Evolutionary conservation across 2,329 filamentous ascomycete species (phyloP).

Genomic region (Fusarium nanum): DNA sequence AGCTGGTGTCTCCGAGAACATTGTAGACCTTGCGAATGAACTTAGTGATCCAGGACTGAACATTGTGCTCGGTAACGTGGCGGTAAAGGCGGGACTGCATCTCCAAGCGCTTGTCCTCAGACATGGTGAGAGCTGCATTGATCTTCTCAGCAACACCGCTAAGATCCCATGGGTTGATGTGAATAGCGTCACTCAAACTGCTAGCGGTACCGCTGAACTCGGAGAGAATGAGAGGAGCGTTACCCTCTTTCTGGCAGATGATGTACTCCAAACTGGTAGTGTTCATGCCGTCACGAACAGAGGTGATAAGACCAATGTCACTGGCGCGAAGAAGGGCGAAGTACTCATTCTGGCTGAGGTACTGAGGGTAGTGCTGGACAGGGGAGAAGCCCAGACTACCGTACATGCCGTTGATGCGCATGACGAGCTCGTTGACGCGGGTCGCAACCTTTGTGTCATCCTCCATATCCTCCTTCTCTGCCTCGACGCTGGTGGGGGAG

Average conservation of each 20-base stretch:
- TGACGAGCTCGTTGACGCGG: constrained; percentile 90
- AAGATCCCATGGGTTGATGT: constrained; percentile 97
- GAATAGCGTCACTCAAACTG: constrained; percentile 85
- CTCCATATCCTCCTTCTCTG: constrained; percentile 75
- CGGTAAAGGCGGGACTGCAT: constrained; percentile 82
- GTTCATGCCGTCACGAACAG: constrained; percentile 97
- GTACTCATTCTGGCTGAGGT: constrained; percentile 89
- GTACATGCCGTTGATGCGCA: constrained; percentile 90
- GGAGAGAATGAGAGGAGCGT: constrained; percentile 91
- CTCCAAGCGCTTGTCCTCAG: constrained; percentile 69
- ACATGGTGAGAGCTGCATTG: constrained; percentile 83
- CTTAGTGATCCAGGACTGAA: constrained; percentile 85
- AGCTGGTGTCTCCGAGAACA: constrained; percentile 81
- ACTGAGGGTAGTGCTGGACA: constrained; percentile 94
- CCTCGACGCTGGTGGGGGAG: constrained; percentile 83
- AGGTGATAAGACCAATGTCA: constrained; percentile 94
- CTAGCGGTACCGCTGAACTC: constrained; percentile 96
- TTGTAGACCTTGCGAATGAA: constrained; percentile 83
- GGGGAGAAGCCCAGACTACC: constrained; percentile 90
- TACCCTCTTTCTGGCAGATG: constrained; percentile 86
- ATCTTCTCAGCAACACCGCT: constrained; percentile 86
- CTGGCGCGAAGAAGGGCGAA: constrained; percentile 91
- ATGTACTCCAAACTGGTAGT: constrained; percentile 96
- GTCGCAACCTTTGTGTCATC: constrained; percentile 82
- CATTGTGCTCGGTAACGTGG: constrained; percentile 86